phyloP scores from a whole-genome alignment of 2,329 filamentous ascomycete genomes.

The Bipolaris victoriae region DNA sequence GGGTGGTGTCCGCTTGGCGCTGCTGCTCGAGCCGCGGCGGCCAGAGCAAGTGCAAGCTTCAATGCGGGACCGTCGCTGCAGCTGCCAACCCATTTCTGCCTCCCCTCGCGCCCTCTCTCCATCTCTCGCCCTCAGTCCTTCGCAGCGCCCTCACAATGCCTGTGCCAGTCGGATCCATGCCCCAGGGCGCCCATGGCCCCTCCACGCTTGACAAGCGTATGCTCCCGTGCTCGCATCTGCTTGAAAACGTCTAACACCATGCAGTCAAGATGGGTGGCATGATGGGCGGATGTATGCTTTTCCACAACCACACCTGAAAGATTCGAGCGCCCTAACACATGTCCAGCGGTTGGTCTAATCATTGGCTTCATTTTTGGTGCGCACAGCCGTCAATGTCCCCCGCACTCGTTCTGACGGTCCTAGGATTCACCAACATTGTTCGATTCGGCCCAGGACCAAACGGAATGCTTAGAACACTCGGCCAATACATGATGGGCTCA shows the following conservation, averaged over 20 bases:
- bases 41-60: slow-evolving; percentile 15
- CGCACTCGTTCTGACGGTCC: slow-evolving; percentile 24
- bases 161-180: slow-evolving; percentile 59
- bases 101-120: slow-evolving; percentile 28
- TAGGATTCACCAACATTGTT: slow-evolving; percentile 92
- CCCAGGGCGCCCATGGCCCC: slow-evolving; percentile 57
- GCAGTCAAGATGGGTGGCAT: slow-evolving; percentile 96
- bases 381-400: slow-evolving; percentile 25
- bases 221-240: slow-evolving; percentile 37
- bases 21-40: slow-evolving; percentile 21
- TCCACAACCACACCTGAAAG: not conserved
- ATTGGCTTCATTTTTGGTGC: slow-evolving; percentile 98
- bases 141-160: slow-evolving; percentile 55
- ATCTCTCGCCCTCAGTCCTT: slow-evolving; percentile 18
- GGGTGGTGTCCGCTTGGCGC: slow-evolving; percentile 10
- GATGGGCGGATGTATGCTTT: slow-evolving; percentile 92
- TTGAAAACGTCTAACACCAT: slow-evolving; percentile 38
- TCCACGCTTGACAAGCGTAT: slow-evolving; percentile 75
- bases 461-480: slow-evolving; percentile 90
- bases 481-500: slow-evolving; percentile 96
- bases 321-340: slow-evolving; percentile 21
- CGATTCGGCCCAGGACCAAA: slow-evolving; percentile 92
- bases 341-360: slow-evolving; percentile 87
- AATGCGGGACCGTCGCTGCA: slow-evolving; percentile 17
- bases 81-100: slow-evolving; percentile 15